Conservation (phyloP, 140 eudicot species). For the Bidens hawaiensis region DNA sequence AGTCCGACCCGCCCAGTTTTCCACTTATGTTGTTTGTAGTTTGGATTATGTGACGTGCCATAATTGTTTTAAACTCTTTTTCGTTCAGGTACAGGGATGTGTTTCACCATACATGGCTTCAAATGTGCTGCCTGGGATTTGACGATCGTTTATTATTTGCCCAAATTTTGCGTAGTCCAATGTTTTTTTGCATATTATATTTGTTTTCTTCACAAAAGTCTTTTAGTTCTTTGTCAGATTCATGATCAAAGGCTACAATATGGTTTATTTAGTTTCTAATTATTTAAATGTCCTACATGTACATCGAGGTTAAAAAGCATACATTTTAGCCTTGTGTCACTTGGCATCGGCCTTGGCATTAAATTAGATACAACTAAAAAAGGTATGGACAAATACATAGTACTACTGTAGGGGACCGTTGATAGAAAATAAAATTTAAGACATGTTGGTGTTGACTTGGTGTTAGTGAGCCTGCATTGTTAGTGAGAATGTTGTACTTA, state of each 20-base stretch:
- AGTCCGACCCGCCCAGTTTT: neutral
- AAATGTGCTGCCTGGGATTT: conserved; percentile 56
- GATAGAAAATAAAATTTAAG: too few relatives aligned
- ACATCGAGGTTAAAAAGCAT: neutral
- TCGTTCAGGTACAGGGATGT: conserved; percentile 75
- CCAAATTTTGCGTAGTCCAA: neutral
- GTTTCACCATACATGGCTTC: conserved; percentile 85
- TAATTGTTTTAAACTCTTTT: neutral
- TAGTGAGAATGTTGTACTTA: too few relatives aligned
- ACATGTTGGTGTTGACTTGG: too few relatives aligned
- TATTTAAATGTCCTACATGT: neutral
- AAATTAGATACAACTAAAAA: too few relatives aligned
- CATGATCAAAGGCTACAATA: neutral
- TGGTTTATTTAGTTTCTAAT: neutral
- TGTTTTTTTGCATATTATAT: neutral
- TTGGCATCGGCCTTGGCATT: too few relatives aligned
- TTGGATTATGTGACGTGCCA: neutral
- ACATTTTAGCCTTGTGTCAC: too few relatives aligned
- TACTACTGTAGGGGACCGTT: too few relatives aligned
- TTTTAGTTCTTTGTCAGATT: neutral
- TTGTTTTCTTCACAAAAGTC: neutral
- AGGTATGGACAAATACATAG: too few relatives aligned
- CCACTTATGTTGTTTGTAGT: neutral
- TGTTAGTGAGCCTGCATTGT: too few relatives aligned
- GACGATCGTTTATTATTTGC: neutral